Evolutionary conservation across 2,329 filamentous ascomycete genomes (phyloP).

Genomic region (Cordyceps farinosa): DNA sequence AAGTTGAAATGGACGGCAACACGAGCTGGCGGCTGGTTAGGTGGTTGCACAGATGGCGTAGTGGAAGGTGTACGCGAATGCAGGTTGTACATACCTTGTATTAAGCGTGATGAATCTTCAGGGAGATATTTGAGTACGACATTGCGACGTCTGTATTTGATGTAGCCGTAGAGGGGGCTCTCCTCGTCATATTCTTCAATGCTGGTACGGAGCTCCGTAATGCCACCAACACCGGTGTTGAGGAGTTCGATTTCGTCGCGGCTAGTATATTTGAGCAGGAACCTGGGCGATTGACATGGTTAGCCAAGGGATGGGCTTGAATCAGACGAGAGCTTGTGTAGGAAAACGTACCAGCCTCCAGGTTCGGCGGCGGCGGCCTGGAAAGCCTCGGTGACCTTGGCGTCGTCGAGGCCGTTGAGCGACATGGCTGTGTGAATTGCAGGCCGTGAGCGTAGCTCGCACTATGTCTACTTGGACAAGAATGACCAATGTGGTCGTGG

Average conservation of each 20-base stretch:
- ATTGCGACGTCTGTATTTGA: constrained; percentile 85
- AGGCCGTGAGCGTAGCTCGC: neutral
- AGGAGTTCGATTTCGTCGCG: constrained; percentile 85
- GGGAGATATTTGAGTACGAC: constrained; percentile 91
- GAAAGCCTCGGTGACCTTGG: constrained; percentile 78
- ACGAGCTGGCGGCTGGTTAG: constrained; percentile 57
- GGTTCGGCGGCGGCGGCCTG: constrained; percentile 75
- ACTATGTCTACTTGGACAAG: neutral
- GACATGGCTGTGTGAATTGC: constrained; percentile 60
- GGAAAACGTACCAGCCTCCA: constrained; percentile 78
- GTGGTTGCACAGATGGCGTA: neutral
- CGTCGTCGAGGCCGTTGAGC: constrained; percentile 87
- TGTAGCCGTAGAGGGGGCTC: constrained; percentile 86
- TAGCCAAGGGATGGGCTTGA: constrained; percentile 3
- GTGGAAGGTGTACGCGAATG: neutral
- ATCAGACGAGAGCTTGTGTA: neutral
- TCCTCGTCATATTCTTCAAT: constrained; percentile 77
- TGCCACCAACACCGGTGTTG: constrained; percentile 72
- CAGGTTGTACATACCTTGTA: constrained; percentile 68
- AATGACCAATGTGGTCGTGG: constrained; percentile 11
- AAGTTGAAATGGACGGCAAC: constrained; percentile 70
- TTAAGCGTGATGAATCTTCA: constrained; percentile 80
- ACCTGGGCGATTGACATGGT: constrained; percentile 55
- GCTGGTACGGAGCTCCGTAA: constrained; percentile 75
- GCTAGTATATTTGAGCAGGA: constrained; percentile 85